These are phyloP conservation scores for Fusarium cicatricum DNA, from an alignment of 2,329 filamentous ascomycete species.

Conservation along the genomic window DNA sequence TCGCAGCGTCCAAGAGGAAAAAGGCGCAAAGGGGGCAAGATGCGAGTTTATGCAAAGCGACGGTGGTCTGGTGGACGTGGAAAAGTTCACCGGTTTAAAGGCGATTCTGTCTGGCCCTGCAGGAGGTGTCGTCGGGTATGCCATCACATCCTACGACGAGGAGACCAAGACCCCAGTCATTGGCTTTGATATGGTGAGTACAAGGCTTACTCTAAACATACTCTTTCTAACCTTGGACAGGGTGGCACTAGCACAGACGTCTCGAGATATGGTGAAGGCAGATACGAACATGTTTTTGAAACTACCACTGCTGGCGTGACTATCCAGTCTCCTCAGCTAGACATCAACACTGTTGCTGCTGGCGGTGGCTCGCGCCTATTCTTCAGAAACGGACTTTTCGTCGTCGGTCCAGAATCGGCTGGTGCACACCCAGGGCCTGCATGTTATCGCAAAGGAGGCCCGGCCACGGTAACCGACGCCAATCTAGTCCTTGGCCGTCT, in stretches of 20 bases:
- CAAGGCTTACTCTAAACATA: neutral
- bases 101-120: constrained; percentile 90
- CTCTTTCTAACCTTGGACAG: constrained; percentile 33
- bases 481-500: constrained; percentile 86
- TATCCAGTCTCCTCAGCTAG: constrained; percentile 89
- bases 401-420: constrained; percentile 89
- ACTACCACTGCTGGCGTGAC: constrained; percentile 94
- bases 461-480: constrained; percentile 91
- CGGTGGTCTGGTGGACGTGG: constrained; percentile 76
- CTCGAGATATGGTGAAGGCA: constrained; percentile 82
- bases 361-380: constrained; percentile 87
- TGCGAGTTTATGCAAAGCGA: constrained; percentile 98
- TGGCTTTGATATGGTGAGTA: constrained; percentile 83
- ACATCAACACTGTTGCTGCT: constrained; percentile 94
- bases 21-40: constrained; percentile 73
- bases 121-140: constrained; percentile 93
- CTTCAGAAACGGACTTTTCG: constrained; percentile 88
- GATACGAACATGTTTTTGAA: constrained; percentile 94
- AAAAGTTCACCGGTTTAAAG: constrained; percentile 83
- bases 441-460: constrained; percentile 89
- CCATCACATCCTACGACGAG: constrained; percentile 87
- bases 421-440: constrained; percentile 89
- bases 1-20: constrained; percentile 73
- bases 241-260: constrained; percentile 93
- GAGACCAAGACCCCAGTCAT: constrained; percentile 86